Evolutionary conservation across 768 basidiomycete species (phyloP).

Genomic region (Pleurotus citrinopileatus): DNA sequence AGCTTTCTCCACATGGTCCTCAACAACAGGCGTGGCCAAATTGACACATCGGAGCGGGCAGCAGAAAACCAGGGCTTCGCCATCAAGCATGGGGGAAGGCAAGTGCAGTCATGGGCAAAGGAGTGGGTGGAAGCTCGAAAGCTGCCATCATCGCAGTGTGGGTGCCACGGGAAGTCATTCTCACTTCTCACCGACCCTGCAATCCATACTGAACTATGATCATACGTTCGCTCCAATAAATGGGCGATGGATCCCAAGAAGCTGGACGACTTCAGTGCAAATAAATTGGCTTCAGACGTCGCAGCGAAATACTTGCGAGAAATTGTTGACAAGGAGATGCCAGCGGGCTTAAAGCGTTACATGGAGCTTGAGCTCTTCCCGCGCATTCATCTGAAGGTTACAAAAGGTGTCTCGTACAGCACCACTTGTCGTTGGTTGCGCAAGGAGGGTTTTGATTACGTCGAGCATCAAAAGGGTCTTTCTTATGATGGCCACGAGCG

Average conservation of each 20-base stretch:
- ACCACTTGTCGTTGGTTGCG: constrained; percentile 22
- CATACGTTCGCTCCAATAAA: constrained; percentile 21
- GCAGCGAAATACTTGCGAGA: constrained; percentile 16
- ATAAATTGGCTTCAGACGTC: constrained; percentile 16
- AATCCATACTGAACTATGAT: constrained; percentile 11
- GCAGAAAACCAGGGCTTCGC: constrained; percentile 22
- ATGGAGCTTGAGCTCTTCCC: constrained; percentile 22
- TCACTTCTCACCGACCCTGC: constrained; percentile 16
- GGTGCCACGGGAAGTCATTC: constrained; percentile 16
- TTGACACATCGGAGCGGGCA: constrained; percentile 20
- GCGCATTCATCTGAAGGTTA: constrained; percentile 15
- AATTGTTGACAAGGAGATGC: constrained; percentile 22
- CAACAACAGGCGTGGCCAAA: constrained; percentile 12
- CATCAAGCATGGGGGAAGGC: constrained; percentile 11
- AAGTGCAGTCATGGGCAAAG: constrained; percentile 12
- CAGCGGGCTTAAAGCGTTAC: constrained; percentile 21
- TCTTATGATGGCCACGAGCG: constrained; percentile 38
- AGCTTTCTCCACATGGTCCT: constrained; percentile 19
- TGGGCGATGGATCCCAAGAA: constrained; percentile 24
- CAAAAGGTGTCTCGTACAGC: constrained; percentile 19
- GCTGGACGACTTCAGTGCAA: constrained; percentile 16
- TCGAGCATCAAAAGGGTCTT: constrained; percentile 25
- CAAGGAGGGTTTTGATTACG: constrained; percentile 22
- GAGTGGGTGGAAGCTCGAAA: constrained; percentile 13
- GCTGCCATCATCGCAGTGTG: constrained; percentile 14